Evolutionary conservation across 75 land plant species (phyloP).

Genomic region (Sequoiadendron giganteum): DNA sequence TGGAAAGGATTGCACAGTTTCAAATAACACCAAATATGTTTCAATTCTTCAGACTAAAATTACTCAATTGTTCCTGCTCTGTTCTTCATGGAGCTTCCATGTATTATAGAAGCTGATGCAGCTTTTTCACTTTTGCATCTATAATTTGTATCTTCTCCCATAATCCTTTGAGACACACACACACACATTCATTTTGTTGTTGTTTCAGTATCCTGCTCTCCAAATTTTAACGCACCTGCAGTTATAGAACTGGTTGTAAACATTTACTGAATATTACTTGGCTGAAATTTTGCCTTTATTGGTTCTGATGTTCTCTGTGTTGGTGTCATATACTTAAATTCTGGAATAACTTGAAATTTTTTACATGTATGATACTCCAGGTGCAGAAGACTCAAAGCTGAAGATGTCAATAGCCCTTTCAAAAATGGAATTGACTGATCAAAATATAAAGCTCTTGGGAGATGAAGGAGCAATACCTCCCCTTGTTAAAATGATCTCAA

Average conservation of each 20-base stretch:
- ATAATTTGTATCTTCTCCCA: background rate
- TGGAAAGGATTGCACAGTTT: background rate
- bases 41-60: background rate
- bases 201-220: background rate
- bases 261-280: background rate
- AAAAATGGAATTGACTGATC: conserved; percentile 38
- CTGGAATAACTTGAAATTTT: background rate
- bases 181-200: background rate
- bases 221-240: background rate
- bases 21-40: background rate
- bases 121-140: background rate
- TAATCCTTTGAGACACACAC: background rate
- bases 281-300: background rate
- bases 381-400: conserved; percentile 40
- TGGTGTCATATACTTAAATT: background rate
- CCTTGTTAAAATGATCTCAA: conserved; percentile 41
- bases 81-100: background rate
- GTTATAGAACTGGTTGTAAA: background rate
- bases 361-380: conserved; percentile 11
- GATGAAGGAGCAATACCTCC: conserved; percentile 44
- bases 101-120: background rate
- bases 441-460: conserved; percentile 37
- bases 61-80: background rate
- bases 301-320: background rate
- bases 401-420: conserved; percentile 42